A percentile compares a stretch with the other conserved stretches of the same genome.
phyloP scores from a whole-genome alignment of 352 stramenopile genomes.

The Phytopythium mirpurense region DNA sequence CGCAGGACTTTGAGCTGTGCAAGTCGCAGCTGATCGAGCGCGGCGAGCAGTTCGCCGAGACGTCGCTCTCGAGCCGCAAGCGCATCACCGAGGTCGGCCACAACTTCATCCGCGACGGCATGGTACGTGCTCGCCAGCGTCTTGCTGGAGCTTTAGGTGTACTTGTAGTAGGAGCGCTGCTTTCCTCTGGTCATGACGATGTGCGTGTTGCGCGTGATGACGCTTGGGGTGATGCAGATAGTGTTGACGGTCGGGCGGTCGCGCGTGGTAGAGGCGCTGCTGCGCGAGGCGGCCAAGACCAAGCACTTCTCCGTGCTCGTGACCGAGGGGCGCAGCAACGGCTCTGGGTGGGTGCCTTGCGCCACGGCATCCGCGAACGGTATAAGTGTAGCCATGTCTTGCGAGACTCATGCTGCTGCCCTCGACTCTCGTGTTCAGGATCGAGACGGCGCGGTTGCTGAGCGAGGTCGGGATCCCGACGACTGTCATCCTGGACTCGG shows the following conservation, averaged over 20 bases:
- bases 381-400: no score
- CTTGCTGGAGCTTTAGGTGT: no score
- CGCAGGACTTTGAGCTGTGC: slow-evolving; percentile 89
- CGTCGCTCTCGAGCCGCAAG: slow-evolving; percentile 89
- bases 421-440: slow-evolving; percentile 9
- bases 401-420: no score
- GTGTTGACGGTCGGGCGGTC: slow-evolving; percentile 94
- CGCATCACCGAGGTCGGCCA: slow-evolving; percentile 91
- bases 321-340: slow-evolving; percentile 90
- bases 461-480: slow-evolving; percentile 88
- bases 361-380: no score
- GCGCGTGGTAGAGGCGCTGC: slow-evolving; percentile 88
- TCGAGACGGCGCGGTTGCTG: slow-evolving; percentile 79
- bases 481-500: slow-evolving; percentile 94
- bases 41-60: slow-evolving; percentile 91
- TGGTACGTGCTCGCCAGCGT: slow-evolving; percentile 31
- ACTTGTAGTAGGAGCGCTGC: no score
- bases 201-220: background rate
- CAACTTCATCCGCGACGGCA: slow-evolving; percentile 93
- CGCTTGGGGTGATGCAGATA: slow-evolving; percentile 23
- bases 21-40: slow-evolving; percentile 89
- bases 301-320: slow-evolving; percentile 94
- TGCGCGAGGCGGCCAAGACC: slow-evolving; percentile 88
- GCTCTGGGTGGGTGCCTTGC: slow-evolving; percentile 54
- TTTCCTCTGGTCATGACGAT: no score